Percentiles rank a stretch among this genome's conserved stretches.
These are phyloP conservation scores for Malassezia vespertilionis DNA, from an alignment of 1,284 basidiomycete species.

Conservation along the genomic window DNA sequence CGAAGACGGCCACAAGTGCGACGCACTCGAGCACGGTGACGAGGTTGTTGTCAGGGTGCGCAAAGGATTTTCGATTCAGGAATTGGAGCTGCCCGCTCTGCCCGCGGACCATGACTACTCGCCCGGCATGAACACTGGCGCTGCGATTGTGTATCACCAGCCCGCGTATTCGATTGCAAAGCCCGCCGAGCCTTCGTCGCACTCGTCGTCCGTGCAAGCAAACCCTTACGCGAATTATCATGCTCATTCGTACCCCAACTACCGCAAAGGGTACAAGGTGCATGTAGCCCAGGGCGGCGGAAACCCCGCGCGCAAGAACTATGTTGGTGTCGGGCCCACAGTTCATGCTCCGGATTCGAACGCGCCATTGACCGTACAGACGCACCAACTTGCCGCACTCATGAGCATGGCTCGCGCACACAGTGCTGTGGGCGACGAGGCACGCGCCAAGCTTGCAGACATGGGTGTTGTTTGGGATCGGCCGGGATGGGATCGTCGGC, in stretches of 20 bases:
- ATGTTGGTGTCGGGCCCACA: too few species aligned
- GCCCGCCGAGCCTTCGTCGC: conserved; percentile 41
- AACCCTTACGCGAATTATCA: conserved; percentile 43
- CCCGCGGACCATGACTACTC: conserved; percentile 27
- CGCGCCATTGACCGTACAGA: conserved; percentile 4
- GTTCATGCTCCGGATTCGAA: too few species aligned
- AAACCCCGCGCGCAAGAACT: conserved; percentile 17
- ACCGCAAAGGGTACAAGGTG: conserved; percentile 32
- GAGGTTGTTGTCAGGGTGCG: conserved; percentile 33
- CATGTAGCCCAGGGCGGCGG: conserved; percentile 26
- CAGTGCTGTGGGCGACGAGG: conserved; percentile 10
- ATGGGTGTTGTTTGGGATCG: conserved; percentile 16
- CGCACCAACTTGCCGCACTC: conserved; percentile 14
- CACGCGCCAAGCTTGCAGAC: conserved; percentile 17
- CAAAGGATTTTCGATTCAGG: conserved; percentile 19
- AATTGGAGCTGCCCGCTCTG: conserved; percentile 36
- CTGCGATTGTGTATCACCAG: conserved; percentile 19
- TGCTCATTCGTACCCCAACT: conserved; percentile 32
- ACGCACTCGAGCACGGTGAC: conserved; percentile 41
- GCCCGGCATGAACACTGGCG: conserved; percentile 18
- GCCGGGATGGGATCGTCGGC: neutral
- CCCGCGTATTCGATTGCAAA: conserved; percentile 30
- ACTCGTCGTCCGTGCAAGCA: conserved; percentile 39
- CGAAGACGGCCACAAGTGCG: conserved; percentile 42
- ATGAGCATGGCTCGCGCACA: conserved; percentile 14